Percentiles rank a stretch among this genome's conserved stretches.
These are phyloP conservation scores for Fusarium sulawesiense DNA, from an alignment of 2,329 filamentous ascomycete species.

Conservation along the genomic window DNA sequence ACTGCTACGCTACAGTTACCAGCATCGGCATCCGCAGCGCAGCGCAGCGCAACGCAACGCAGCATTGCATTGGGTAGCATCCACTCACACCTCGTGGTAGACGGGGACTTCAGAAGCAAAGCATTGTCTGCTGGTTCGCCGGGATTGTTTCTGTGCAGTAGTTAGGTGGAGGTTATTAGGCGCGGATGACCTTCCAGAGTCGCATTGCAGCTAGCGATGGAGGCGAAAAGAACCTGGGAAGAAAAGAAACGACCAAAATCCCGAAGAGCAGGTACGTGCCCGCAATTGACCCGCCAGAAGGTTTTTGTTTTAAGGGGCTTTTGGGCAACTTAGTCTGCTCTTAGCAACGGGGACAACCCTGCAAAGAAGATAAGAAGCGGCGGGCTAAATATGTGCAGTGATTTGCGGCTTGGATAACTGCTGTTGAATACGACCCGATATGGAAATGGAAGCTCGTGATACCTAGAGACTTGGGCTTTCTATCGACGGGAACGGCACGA, in stretches of 20 bases:
- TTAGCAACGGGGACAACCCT: conserved; percentile 14
- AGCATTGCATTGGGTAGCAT: not conserved
- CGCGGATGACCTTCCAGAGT: conserved; percentile 14
- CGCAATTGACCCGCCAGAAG: not conserved
- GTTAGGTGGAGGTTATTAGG: not conserved
- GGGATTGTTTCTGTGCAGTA: conserved; percentile 17
- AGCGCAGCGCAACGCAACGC: not conserved
- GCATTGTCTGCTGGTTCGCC: conserved; percentile 14
- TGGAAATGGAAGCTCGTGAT: not conserved
- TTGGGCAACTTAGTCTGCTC: conserved; percentile 9
- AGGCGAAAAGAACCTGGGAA: not conserved
- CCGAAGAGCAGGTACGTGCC: not conserved
- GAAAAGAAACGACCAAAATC: not conserved
- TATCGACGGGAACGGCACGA: conserved; percentile 8
- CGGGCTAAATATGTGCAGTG: not conserved
- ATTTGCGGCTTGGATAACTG: not conserved
- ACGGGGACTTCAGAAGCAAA: conserved; percentile 11
- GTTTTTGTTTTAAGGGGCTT: conserved; percentile 36
- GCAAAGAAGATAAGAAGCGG: not conserved
- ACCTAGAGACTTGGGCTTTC: not conserved
- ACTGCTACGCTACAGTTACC: not conserved
- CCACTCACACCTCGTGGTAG: conserved; percentile 28
- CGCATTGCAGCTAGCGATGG: conserved; percentile 18
- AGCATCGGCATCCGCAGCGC: conserved; percentile 9
- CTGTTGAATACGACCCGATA: not conserved